A percentile compares a stretch with the other conserved stretches of the same genome.
Conservation (phyloP, 179 eudicot species). For the Heliamphora pulchella region DNA sequence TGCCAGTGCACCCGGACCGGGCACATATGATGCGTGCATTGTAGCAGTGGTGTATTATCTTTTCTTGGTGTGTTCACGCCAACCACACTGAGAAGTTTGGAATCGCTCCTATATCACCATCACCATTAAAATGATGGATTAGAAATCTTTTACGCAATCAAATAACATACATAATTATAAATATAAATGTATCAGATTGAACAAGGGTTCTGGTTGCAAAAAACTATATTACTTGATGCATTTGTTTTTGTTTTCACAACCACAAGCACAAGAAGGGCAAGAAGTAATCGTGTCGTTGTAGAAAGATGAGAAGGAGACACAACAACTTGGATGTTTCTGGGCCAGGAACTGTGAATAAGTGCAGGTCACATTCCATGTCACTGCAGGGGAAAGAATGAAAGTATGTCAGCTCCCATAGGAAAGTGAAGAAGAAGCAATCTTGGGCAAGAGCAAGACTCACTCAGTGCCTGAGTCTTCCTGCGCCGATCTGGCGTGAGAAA, state of each 20-base stretch:
- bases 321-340: constrained; percentile 61
- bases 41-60: constrained; percentile 51
- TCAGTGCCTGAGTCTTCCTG: constrained; percentile 55
- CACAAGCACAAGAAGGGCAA: constrained; percentile 77
- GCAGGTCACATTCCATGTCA: constrained; percentile 95
- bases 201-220: background rate
- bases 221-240: constrained; percentile 57
- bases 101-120: constrained; percentile 49
- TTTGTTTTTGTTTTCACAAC: constrained; percentile 61
- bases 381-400: constrained; percentile 25
- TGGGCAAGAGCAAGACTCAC: constrained; percentile 30
- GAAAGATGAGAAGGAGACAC: constrained; percentile 76
- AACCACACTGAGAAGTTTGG: constrained; percentile 46
- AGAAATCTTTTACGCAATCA: background rate
- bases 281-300: constrained; percentile 75
- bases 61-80: constrained; percentile 63
- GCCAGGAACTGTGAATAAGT: constrained; percentile 81
- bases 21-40: constrained; percentile 81
- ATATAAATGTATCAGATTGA: background rate
- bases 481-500: constrained; percentile 51
- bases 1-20: constrained; percentile 89
- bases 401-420: background rate
- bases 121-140: background rate
- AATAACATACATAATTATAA: no score
- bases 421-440: no score